These are phyloP conservation scores for Mucor lusitanicus DNA, from an alignment of 371 early-diverging fungal species.

Conservation along the genomic window DNA sequence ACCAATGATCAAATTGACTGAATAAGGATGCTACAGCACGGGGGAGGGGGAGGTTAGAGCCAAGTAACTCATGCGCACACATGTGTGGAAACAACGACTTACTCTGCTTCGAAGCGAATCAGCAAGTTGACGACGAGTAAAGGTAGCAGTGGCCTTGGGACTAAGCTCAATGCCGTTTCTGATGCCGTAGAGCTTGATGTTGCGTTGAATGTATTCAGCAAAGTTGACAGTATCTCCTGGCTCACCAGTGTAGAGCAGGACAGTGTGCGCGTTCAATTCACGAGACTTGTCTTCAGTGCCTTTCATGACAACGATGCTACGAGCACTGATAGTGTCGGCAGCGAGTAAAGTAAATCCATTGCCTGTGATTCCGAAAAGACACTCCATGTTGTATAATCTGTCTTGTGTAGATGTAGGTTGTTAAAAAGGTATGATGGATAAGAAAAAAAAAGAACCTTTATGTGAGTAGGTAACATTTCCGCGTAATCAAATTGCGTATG, in stretches of 20 bases:
- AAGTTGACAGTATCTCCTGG: conserved; percentile 95
- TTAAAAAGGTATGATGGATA: background rate
- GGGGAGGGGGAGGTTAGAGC: too few relatives aligned
- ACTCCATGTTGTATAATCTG: conserved; percentile 68
- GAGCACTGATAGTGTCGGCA: conserved; percentile 77
- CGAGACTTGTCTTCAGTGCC: conserved; percentile 88
- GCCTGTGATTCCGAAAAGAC: conserved; percentile 91
- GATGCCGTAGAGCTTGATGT: conserved; percentile 89
- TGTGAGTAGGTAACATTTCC: background rate
- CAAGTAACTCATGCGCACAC: too few relatives aligned
- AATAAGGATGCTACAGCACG: conserved; percentile 73
- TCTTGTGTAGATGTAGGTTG: background rate
- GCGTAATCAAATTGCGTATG: conserved; percentile 3
- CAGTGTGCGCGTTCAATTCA: conserved; percentile 76
- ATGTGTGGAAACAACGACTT: too few relatives aligned
- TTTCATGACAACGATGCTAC: conserved; percentile 94
- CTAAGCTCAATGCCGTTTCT: conserved; percentile 82
- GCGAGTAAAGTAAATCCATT: conserved; percentile 93
- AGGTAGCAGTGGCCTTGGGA: conserved; percentile 82
- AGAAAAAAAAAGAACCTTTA: background rate
- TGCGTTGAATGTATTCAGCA: conserved; percentile 94
- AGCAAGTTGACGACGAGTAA: conserved; percentile 87
- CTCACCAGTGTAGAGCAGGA: conserved; percentile 89
- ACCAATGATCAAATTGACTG: conserved; percentile 88
- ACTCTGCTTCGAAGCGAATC: conserved; percentile 86